Evolutionary conservation across 2,329 filamentous ascomycete species (phyloP).

Genomic region (Ophiostoma australiae): DNA sequence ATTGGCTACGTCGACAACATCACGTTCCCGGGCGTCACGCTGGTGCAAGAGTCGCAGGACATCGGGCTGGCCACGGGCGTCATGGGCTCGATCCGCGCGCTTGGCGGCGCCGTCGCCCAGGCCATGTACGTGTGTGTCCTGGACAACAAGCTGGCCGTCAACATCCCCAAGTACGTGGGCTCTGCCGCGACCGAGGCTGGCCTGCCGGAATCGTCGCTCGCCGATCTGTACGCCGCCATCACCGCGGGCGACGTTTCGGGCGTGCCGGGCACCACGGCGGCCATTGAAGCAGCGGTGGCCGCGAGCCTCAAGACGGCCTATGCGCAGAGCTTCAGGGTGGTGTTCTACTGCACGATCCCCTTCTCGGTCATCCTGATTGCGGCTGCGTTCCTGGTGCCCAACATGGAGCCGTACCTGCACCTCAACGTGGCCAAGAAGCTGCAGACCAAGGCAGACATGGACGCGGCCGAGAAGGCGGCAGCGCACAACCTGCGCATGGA

Average conservation of each 20-base stretch:
- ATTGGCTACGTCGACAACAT: conserved; percentile 39
- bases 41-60: conserved; percentile 39
- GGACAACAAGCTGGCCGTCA: conserved; percentile 35
- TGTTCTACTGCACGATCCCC: conserved; percentile 41
- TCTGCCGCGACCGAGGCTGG: neutral
- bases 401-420: conserved; percentile 42
- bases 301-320: conserved; percentile 40
- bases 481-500: conserved; percentile 10
- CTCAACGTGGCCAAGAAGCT: conserved; percentile 43
- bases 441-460: conserved; percentile 29
- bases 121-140: conserved; percentile 39
- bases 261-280: conserved; percentile 23
- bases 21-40: conserved; percentile 41
- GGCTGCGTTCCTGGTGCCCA: conserved; percentile 38
- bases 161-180: conserved; percentile 35
- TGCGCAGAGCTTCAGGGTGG: conserved; percentile 40
- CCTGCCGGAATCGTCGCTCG: neutral
- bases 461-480: conserved; percentile 7
- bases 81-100: conserved; percentile 43
- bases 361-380: conserved; percentile 39
- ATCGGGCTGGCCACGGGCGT: conserved; percentile 38
- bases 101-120: conserved; percentile 38
- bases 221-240: neutral
- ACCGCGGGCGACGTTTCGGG: neutral
- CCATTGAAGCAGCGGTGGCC: conserved; percentile 35